Percentiles rank a stretch among this genome's conserved stretches.
phyloP scores from a whole-genome alignment of 1,139 yeast genomes.

The Eremothecium gossypii region DNA sequence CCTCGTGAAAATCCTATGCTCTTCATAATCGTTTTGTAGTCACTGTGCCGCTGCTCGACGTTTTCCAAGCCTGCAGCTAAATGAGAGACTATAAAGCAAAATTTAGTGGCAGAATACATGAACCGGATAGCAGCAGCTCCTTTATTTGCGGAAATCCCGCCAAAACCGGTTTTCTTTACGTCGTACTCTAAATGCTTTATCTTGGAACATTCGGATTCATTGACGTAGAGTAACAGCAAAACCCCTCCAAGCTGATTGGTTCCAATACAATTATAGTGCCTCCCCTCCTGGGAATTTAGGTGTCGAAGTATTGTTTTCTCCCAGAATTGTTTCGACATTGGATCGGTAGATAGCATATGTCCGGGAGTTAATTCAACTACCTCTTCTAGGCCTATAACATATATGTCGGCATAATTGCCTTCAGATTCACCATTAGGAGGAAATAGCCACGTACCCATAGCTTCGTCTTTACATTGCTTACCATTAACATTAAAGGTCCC shows the following conservation, averaged over 20 bases:
- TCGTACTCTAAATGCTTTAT: constrained; percentile 74
- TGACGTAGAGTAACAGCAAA: constrained; percentile 64
- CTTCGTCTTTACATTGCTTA: constrained; percentile 40
- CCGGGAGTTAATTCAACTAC: constrained; percentile 87
- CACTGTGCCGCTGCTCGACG: constrained; percentile 78
- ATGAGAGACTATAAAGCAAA: constrained; percentile 85
- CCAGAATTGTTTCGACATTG: constrained; percentile 67
- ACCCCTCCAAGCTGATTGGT: constrained; percentile 91
- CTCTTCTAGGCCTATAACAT: constrained; percentile 83
- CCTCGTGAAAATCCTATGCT: constrained; percentile 75
- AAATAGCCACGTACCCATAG: constrained; percentile 46
- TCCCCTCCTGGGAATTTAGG: constrained; percentile 39
- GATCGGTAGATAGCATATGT: constrained; percentile 77
- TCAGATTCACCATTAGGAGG: constrained; percentile 30
- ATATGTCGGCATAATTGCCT: constrained; percentile 49
- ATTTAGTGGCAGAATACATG: constrained; percentile 62
- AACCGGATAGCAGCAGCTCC: constrained; percentile 87
- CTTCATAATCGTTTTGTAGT: constrained; percentile 69
- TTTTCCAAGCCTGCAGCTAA: constrained; percentile 89
- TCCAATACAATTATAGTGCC: constrained; percentile 61
- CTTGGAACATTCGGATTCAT: constrained; percentile 48
- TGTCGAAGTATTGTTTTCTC: constrained; percentile 55
- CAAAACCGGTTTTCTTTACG: constrained; percentile 78
- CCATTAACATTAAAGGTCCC: constrained; percentile 72
- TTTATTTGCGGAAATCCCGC: constrained; percentile 87